phyloP scores from a whole-genome alignment of 2,329 filamentous ascomycete species.

The Diaporthe citrichinensis region DNA sequence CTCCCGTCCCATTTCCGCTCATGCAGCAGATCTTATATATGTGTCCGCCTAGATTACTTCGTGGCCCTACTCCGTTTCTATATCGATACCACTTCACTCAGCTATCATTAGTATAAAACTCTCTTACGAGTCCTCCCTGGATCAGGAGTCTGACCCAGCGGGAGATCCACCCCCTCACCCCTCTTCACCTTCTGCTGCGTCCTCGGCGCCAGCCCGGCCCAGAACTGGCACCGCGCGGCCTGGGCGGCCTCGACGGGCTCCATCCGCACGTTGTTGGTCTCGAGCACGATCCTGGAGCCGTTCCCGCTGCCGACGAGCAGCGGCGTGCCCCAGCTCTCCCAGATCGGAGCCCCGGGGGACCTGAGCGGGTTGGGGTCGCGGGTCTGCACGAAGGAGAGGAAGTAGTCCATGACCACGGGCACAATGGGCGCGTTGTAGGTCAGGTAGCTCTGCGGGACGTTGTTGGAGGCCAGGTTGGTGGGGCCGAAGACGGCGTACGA shows the following conservation, averaged over 20 bases:
- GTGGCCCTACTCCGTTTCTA: not conserved
- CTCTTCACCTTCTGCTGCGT: conserved; percentile 50
- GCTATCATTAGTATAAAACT: not conserved
- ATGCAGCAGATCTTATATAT: not conserved
- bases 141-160: no score
- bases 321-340: conserved; percentile 55
- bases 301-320: conserved; percentile 45
- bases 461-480: conserved; percentile 49
- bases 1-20: not conserved
- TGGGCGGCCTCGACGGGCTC: conserved; percentile 54
- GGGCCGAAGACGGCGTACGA: conserved; percentile 64
- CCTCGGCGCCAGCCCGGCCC: conserved; percentile 54
- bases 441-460: conserved; percentile 55
- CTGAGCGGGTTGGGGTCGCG: conserved; percentile 60
- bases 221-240: conserved; percentile 57
- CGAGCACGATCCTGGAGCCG: conserved; percentile 56
- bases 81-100: not conserved
- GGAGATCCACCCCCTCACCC: not conserved
- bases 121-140: not conserved
- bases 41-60: not conserved
- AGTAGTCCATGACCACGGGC: conserved; percentile 64
- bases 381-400: conserved; percentile 61
- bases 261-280: conserved; percentile 57
- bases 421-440: conserved; percentile 61
- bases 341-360: conserved; percentile 53